Conservation (phyloP, 2,329 filamentous ascomycete species). For the Phaeosphaeriaceae sp. region DNA sequence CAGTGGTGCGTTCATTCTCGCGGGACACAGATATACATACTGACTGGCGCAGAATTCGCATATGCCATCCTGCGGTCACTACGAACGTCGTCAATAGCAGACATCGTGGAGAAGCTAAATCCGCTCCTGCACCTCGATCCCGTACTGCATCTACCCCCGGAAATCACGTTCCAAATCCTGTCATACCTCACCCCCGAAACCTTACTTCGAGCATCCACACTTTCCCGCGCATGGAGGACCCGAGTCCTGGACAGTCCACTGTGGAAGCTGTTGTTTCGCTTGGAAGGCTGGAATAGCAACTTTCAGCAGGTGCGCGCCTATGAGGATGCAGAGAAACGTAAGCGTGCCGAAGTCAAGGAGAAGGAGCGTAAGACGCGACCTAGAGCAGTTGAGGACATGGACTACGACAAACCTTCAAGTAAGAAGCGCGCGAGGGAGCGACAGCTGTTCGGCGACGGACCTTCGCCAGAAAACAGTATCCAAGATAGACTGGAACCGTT, state of each 20-base stretch:
- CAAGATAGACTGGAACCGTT: constrained; percentile 28
- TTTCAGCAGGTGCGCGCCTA: constrained; percentile 68
- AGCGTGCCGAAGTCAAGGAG: constrained; percentile 44
- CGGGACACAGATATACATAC: background rate
- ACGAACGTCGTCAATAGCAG: constrained; percentile 78
- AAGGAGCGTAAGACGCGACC: constrained; percentile 56
- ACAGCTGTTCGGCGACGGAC: constrained; percentile 51
- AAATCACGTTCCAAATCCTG: constrained; percentile 90
- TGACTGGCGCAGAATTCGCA: constrained; percentile 69
- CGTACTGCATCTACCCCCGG: constrained; percentile 80
- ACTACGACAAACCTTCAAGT: constrained; percentile 57
- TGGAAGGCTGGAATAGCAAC: constrained; percentile 85
- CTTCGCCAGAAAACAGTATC: constrained; percentile 27
- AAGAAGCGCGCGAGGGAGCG: constrained; percentile 60
- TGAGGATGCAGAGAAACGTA: constrained; percentile 63
- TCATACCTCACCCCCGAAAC: constrained; percentile 83
- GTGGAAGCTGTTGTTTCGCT: constrained; percentile 83
- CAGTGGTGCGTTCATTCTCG: constrained; percentile 55
- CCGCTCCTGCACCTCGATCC: constrained; percentile 94
- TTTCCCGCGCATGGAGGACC: constrained; percentile 82
- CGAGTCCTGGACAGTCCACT: constrained; percentile 82
- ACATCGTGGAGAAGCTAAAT: constrained; percentile 80
- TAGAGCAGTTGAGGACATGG: constrained; percentile 54
- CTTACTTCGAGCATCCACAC: constrained; percentile 77
- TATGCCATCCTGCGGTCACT: constrained; percentile 79